A percentile compares a stretch with the other conserved stretches of the same genome.
phyloP scores from a whole-genome alignment of 2,329 filamentous ascomycete species.

The Aphanoascus verrucosus region DNA sequence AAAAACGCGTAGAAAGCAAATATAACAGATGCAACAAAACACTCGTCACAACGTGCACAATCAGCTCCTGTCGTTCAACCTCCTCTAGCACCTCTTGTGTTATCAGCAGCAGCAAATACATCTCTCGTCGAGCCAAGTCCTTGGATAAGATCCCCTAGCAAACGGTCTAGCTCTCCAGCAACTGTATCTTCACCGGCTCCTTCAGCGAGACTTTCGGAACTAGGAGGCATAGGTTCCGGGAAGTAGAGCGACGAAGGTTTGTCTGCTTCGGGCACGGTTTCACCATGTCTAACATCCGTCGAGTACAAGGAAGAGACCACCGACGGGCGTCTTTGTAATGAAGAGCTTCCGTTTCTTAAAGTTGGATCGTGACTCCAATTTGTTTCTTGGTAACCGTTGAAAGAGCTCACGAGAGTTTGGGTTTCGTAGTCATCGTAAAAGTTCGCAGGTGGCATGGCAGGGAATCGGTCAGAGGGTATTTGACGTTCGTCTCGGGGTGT shows the following conservation, averaged over 20 bases:
- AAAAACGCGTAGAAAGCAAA: neutral
- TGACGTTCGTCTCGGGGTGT: slow-evolving; percentile 3
- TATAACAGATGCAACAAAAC: neutral
- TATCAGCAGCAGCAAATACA: slow-evolving; percentile 19
- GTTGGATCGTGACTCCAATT: slow-evolving; percentile 7
- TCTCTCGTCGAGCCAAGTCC: slow-evolving; percentile 31
- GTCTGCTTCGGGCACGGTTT: slow-evolving; percentile 2
- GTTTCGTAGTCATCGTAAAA: slow-evolving; percentile 34
- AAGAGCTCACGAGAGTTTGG: neutral
- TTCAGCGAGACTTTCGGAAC: slow-evolving; percentile 29
- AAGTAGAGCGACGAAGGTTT: slow-evolving; percentile 24
- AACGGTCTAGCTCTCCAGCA: slow-evolving; percentile 31
- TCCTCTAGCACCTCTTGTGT: slow-evolving; percentile 14
- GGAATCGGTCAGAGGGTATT: slow-evolving; percentile 31
- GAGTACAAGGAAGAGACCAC: slow-evolving; percentile 14
- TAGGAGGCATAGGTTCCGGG: slow-evolving; percentile 31
- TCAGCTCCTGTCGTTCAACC: neutral
- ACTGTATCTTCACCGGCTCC: slow-evolving; percentile 30
- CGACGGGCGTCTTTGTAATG: slow-evolving; percentile 1
- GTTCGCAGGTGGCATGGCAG: slow-evolving; percentile 37
- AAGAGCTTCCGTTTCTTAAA: slow-evolving; percentile 7
- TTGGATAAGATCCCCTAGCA: slow-evolving; percentile 32
- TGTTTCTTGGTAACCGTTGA: slow-evolving; percentile 2
- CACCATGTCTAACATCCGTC: neutral
- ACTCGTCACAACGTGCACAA: no score